phyloP scores from a whole-genome alignment of 371 early-diverging fungal genomes.

The Chytridium lagenaria region DNA sequence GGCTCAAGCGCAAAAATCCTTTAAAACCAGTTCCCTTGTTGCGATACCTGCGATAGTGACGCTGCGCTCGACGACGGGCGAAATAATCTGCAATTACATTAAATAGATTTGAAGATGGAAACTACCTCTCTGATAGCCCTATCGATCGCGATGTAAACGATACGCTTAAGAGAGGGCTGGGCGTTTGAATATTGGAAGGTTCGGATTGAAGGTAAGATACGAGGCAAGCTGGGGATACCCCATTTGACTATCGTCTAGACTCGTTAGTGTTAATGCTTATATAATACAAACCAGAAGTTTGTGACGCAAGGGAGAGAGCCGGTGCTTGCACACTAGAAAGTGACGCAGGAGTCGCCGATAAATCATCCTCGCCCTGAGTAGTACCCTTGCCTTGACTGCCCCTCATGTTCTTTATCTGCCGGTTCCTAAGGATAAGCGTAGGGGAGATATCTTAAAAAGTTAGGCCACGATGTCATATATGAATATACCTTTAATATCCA shows the following conservation, averaged over 20 bases:
- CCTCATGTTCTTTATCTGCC: constrained; percentile 30
- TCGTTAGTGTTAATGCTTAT: no score
- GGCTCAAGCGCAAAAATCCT: constrained; percentile 95
- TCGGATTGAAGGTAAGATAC: constrained; percentile 74
- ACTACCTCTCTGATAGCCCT: constrained; percentile 81
- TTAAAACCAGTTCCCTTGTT: constrained; percentile 86
- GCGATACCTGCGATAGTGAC: constrained; percentile 90
- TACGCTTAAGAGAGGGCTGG: constrained; percentile 81
- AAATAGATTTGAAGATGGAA: neutral
- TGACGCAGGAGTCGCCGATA: neutral
- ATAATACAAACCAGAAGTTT: neutral
- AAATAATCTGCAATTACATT: constrained; percentile 57
- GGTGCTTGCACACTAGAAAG: neutral
- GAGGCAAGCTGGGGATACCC: constrained; percentile 67
- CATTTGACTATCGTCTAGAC: constrained; percentile 36
- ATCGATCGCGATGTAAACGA: constrained; percentile 86
- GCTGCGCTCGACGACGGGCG: constrained; percentile 89
- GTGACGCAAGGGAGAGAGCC: neutral
- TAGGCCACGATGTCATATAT: neutral
- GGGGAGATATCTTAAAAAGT: constrained; percentile 71
- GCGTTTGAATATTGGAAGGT: constrained; percentile 70
- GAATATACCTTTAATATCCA: constrained; percentile 70
- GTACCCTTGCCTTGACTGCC: constrained; percentile 12
- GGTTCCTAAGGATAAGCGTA: constrained; percentile 72
- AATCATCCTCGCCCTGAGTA: neutral